Percentiles rank a stretch among this genome's conserved stretches.
Evolutionary conservation across 441 rosid genomes (phyloP).

Genomic region (Pelargonium citronellum): DNA sequence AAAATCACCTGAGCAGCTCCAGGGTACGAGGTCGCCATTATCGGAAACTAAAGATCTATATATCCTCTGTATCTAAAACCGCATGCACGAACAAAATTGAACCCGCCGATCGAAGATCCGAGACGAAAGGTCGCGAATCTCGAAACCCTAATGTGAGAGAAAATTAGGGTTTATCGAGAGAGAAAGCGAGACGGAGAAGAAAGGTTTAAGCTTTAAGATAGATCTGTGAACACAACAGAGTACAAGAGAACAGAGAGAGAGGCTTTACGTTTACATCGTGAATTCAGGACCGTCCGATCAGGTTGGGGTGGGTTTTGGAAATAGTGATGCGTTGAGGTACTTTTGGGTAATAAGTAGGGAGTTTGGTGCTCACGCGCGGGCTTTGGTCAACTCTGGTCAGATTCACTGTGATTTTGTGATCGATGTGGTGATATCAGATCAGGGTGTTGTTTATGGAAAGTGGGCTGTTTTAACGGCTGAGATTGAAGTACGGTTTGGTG

Average conservation of each 20-base stretch:
- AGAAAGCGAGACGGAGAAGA: not conserved
- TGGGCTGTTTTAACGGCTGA: not conserved
- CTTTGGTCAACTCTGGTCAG: no score
- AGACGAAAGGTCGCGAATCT: not conserved
- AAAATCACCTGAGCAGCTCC: slow-evolving; percentile 43
- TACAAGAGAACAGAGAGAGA: not conserved
- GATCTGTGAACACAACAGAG: slow-evolving; percentile 7
- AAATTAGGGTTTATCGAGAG: slow-evolving; percentile 4
- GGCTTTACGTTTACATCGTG: not conserved
- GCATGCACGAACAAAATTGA: slow-evolving; percentile 19
- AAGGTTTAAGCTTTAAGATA: slow-evolving; percentile 4
- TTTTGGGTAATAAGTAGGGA: not conserved
- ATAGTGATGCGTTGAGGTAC: not conserved
- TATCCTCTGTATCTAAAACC: slow-evolving; percentile 22
- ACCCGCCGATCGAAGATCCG: not conserved
- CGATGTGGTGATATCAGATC: not conserved
- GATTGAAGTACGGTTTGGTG: slow-evolving; percentile 5
- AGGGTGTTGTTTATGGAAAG: not conserved
- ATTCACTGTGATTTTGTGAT: not conserved
- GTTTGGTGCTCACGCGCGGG: no score
- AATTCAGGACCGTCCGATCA: not conserved
- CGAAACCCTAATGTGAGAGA: not conserved
- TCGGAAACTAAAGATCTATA: slow-evolving; percentile 10
- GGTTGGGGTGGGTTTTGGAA: not conserved
- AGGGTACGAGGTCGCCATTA: slow-evolving; percentile 49